Conservation (phyloP, 2,329 filamentous ascomycete genomes). For the Trichoderma atrobrunneum region DNA sequence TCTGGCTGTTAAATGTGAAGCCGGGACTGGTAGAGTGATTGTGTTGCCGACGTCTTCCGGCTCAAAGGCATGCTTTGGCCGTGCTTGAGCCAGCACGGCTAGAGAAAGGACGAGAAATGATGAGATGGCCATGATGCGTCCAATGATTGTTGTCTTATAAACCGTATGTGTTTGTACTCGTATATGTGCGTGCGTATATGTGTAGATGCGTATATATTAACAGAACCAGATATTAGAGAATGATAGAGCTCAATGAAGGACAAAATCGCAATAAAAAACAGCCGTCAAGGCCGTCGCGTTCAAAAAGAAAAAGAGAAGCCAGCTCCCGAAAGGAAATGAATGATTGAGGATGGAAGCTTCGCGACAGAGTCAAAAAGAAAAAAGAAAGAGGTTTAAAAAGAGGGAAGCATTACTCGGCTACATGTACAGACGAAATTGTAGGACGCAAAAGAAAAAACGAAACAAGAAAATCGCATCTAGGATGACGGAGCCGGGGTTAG, state of each 20-base stretch:
- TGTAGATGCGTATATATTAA: background rate
- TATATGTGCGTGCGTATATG: background rate
- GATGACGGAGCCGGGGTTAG: conserved; percentile 11
- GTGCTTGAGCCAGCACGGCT: conserved; percentile 13
- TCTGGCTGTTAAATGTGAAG: background rate
- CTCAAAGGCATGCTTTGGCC: conserved; percentile 20
- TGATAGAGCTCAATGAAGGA: background rate
- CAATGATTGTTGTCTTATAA: background rate
- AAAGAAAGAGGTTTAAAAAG: background rate
- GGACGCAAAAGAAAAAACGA: background rate
- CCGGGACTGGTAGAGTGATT: conserved; percentile 4
- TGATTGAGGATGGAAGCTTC: background rate
- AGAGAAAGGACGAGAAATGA: conserved; percentile 17
- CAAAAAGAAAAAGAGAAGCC: conserved; percentile 1
- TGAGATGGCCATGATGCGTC: conserved; percentile 15
- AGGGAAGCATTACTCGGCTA: background rate
- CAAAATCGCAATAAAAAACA: background rate
- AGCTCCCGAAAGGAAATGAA: conserved; percentile 1
- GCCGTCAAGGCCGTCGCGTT: conserved; percentile 5
- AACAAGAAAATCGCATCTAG: background rate
- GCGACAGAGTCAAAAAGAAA: background rate
- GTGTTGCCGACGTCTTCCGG: conserved; percentile 9
- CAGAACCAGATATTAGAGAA: background rate
- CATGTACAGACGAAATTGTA: background rate
- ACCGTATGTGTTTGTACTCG: background rate